A percentile compares a stretch with the other conserved stretches of the same genome.
Conservation (phyloP, 2,329 filamentous ascomycete species). For the Colletotrichum eleusines region DNA sequence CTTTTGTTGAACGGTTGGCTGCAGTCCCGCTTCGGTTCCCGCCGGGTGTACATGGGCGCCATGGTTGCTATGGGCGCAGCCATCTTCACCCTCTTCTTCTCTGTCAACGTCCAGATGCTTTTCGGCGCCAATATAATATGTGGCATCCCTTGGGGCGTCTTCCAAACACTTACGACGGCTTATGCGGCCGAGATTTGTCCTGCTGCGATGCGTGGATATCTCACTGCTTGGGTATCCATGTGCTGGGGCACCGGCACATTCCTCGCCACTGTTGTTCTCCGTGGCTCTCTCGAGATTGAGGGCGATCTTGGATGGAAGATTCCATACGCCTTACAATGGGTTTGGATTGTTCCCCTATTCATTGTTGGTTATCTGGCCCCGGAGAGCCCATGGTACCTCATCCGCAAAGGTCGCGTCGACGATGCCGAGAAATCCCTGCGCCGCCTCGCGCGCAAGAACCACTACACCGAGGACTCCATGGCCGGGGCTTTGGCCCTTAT, state of each 20-base stretch:
- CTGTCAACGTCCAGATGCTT: conserved; percentile 48
- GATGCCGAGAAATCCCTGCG: conserved; percentile 57
- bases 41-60: conserved; percentile 53
- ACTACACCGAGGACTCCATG: conserved; percentile 55
- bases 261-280: conserved; percentile 51
- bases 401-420: conserved; percentile 55
- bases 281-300: conserved; percentile 43
- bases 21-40: conserved; percentile 51
- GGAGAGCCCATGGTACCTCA: conserved; percentile 64
- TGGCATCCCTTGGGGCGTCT: conserved; percentile 50
- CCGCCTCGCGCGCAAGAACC: conserved; percentile 47
- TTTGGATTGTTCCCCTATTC: conserved; percentile 60
- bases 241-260: conserved; percentile 56
- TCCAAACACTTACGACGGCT: conserved; percentile 53
- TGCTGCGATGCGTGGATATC: conserved; percentile 55
- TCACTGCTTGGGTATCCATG: conserved; percentile 55
- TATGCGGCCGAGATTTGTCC: conserved; percentile 55
- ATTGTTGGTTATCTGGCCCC: conserved; percentile 59
- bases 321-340: conserved; percentile 62
- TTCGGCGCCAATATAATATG: conserved; percentile 46
- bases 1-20: conserved; percentile 56
- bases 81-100: conserved; percentile 55
- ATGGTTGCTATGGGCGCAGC: conserved; percentile 51
- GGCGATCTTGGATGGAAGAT: conserved; percentile 43
- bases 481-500: conserved; percentile 55